Conservation (phyloP, 768 basidiomycete species). For the Lanmaoa rubissima region DNA sequence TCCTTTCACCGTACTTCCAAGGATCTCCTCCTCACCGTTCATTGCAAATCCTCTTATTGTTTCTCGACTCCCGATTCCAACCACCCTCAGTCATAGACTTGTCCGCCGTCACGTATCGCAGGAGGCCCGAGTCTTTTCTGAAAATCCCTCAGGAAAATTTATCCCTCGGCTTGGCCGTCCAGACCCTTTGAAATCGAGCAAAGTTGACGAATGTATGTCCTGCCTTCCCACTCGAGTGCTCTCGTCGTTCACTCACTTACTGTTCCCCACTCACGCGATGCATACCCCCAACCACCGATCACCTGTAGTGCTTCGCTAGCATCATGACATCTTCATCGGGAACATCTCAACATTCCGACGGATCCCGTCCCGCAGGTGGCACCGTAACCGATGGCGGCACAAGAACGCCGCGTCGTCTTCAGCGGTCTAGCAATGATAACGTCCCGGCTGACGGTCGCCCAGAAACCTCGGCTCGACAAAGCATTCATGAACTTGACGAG, state of each 20-base stretch:
- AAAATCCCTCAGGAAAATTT: background rate
- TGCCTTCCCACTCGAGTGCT: too few species aligned
- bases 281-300: constrained; percentile 5
- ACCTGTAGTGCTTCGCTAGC: constrained; percentile 4
- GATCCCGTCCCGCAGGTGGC: constrained; percentile 17
- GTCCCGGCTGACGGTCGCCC: constrained; percentile 3
- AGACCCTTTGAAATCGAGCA: background rate
- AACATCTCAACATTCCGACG: constrained; percentile 3
- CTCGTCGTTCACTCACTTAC: background rate
- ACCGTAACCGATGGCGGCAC: constrained; percentile 27
- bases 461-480: constrained; percentile 7
- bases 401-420: constrained; percentile 52
- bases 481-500: constrained; percentile 51
- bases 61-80: background rate
- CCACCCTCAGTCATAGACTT: background rate
- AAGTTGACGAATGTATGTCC: constrained; percentile 7
- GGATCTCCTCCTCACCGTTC: background rate
- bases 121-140: background rate
- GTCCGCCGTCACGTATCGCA: too few species aligned
- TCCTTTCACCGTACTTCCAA: background rate
- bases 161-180: background rate
- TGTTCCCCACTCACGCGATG: background rate
- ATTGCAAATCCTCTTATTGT: background rate
- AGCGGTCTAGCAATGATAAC: constrained; percentile 43
- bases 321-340: constrained; percentile 18